Evolutionary conservation across 306 rosid species (phyloP).

Genomic region (Chamaecrista fasciculata): DNA sequence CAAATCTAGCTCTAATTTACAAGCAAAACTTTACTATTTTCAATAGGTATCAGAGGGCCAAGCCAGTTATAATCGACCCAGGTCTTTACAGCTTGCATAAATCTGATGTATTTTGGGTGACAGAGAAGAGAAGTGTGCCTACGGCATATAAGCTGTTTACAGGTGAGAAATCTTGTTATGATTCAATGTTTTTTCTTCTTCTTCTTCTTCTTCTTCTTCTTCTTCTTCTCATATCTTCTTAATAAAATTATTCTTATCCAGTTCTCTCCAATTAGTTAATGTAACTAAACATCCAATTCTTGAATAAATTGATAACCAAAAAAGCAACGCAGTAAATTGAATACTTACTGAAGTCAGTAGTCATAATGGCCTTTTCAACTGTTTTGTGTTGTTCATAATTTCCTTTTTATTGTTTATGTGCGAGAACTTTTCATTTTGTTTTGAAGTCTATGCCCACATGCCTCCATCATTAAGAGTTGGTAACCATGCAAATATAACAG

Average conservation of each 20-base stretch:
- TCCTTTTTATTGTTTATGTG: neutral
- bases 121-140: slow-evolving; percentile 67
- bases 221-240: neutral
- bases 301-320: neutral
- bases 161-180: slow-evolving; percentile 36
- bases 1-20: neutral
- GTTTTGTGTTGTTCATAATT: neutral
- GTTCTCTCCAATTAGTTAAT: neutral
- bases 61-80: slow-evolving; percentile 75
- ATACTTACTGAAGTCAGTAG: neutral
- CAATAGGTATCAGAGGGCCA: slow-evolving; percentile 71
- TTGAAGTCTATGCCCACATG: neutral
- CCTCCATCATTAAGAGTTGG: neutral
- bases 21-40: slow-evolving; percentile 9
- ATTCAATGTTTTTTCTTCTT: neutral
- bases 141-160: slow-evolving; percentile 72
- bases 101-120: slow-evolving; percentile 72
- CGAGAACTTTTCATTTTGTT: neutral
- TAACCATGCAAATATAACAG: neutral
- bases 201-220: too few relatives aligned
- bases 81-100: slow-evolving; percentile 62
- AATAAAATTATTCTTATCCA: neutral
- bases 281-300: neutral
- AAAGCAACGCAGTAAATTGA: neutral
- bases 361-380: neutral